Conservation (phyloP, 257 asterid genomes). For the Knoxia roxburghii region DNA sequence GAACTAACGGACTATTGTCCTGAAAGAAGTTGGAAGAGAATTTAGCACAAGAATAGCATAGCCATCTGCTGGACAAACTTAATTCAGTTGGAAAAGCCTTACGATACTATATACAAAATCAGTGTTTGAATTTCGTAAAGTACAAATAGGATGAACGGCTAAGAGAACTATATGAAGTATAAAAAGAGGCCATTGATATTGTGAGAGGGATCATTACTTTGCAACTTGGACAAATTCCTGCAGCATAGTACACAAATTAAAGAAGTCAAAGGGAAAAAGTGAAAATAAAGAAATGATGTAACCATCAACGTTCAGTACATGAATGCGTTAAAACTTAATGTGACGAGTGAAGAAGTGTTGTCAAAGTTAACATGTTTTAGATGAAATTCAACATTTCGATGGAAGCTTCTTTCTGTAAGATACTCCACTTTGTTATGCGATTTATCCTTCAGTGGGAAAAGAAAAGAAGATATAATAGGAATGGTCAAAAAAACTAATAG, state of each 20-base stretch:
- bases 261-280: not conserved
- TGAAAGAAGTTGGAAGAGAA: constrained; percentile 21
- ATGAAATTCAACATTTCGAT: no score
- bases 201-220: not conserved
- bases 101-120: not conserved
- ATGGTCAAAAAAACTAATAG: no score
- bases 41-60: not conserved
- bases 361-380: no score
- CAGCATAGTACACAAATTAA: not conserved
- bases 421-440: no score
- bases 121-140: not conserved
- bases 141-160: not conserved
- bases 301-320: not conserved
- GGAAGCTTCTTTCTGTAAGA: no score
- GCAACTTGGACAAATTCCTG: not conserved
- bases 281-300: not conserved
- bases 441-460: no score
- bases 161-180: not conserved
- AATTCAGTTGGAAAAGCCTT: not conserved
- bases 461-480: no score
- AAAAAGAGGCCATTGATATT: not conserved
- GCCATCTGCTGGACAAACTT: not conserved
- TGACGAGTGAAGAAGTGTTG: not conserved
- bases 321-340: not conserved
- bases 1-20: constrained; percentile 51